Conservation (phyloP, 352 stramenopile genomes). For the Phytophthora vignae region DNA sequence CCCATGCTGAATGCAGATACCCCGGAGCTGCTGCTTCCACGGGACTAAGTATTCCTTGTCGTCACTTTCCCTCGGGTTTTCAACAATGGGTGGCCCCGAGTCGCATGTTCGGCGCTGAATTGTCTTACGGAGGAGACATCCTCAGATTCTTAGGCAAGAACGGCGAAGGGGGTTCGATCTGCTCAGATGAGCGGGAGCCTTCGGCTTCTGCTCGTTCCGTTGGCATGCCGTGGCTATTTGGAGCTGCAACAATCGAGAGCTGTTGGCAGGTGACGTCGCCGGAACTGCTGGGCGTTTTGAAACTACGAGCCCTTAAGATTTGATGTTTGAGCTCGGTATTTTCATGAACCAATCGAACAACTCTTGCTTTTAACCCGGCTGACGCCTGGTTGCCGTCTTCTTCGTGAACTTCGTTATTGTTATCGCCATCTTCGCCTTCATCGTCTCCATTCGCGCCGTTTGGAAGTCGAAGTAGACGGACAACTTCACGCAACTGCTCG, state of each 20-base stretch:
- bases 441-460: slow-evolving; percentile 6
- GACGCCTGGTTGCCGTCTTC: slow-evolving; percentile 15
- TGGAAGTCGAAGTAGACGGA: slow-evolving; percentile 50
- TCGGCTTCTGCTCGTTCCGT: not conserved
- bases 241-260: slow-evolving; percentile 2
- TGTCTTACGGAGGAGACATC: slow-evolving; percentile 21
- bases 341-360: slow-evolving; percentile 68
- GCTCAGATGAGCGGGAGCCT: slow-evolving; percentile 24
- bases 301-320: slow-evolving; percentile 12
- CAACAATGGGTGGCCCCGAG: slow-evolving; percentile 21
- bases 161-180: not conserved
- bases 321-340: slow-evolving; percentile 75
- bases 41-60: slow-evolving; percentile 6
- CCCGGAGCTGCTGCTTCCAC: slow-evolving; percentile 1
- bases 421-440: slow-evolving; percentile 11
- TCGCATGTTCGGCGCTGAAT: slow-evolving; percentile 1
- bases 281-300: slow-evolving; percentile 17
- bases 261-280: not conserved
- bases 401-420: slow-evolving; percentile 38
- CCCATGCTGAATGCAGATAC: slow-evolving; percentile 46
- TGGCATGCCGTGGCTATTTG: slow-evolving; percentile 26
- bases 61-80: slow-evolving; percentile 22
- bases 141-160: slow-evolving; percentile 25
- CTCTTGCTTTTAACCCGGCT: slow-evolving; percentile 35
- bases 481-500: slow-evolving; percentile 70